Evolutionary conservation across 129 eudicot species (phyloP).

Genomic region (Oenanthe sinensis): DNA sequence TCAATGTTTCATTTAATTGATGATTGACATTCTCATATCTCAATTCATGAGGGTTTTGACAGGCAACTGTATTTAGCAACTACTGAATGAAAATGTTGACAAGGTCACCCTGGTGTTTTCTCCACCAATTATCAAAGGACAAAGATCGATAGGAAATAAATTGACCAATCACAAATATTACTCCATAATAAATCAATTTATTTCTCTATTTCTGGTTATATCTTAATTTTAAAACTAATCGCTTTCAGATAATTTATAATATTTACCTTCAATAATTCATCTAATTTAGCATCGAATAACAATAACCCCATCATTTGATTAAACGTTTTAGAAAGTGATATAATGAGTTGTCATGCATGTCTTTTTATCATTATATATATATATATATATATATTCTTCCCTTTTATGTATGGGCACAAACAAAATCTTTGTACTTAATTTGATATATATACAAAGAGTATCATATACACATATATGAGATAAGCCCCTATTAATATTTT

Average conservation of each 20-base stretch:
- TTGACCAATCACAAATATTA: background rate
- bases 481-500: background rate
- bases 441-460: too few species aligned
- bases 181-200: background rate
- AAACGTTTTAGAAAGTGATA: background rate
- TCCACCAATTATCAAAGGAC: background rate
- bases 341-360: background rate
- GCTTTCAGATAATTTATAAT: too few species aligned
- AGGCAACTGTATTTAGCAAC: conserved; percentile 4
- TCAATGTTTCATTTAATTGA: background rate
- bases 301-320: background rate
- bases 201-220: background rate
- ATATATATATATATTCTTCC: background rate
- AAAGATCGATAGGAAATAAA: background rate
- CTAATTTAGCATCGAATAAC: background rate
- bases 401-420: background rate
- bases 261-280: background rate
- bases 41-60: background rate
- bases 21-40: background rate
- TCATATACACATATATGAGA: too few species aligned
- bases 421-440: background rate
- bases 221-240: background rate
- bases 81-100: background rate
- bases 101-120: background rate
- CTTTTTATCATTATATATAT: background rate